phyloP scores from a whole-genome alignment of 106 monocot genomes.

The Allium cepa region DNA sequence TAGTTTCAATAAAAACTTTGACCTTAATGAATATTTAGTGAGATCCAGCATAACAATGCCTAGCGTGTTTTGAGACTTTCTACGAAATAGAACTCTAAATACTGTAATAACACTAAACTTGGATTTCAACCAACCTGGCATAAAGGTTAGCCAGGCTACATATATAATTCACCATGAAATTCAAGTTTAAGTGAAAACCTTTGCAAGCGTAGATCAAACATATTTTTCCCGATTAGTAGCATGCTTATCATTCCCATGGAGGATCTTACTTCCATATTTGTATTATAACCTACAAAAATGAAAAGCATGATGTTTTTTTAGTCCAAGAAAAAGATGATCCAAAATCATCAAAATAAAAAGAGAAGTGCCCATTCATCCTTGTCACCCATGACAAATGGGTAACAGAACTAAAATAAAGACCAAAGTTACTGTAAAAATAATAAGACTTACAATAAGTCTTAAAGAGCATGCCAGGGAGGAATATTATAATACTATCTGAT shows the following conservation, averaged over 20 bases:
- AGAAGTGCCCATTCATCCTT: conserved; percentile 59
- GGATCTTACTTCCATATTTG: conserved; percentile 72
- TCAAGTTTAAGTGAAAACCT: conserved; percentile 28
- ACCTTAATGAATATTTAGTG: too few relatives aligned
- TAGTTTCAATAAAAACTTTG: too few relatives aligned
- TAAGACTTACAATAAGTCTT: background rate
- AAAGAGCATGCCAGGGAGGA: background rate
- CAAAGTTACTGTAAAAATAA: conserved; percentile 67
- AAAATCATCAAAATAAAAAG: background rate
- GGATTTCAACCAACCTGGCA: background rate
- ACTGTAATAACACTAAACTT: too few relatives aligned
- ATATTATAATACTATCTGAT: background rate
- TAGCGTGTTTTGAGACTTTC: too few relatives aligned
- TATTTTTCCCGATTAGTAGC: conserved; percentile 81
- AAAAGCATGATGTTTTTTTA: background rate
- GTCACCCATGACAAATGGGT: conserved; percentile 79
- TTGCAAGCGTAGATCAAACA: conserved; percentile 87
- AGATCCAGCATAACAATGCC: too few relatives aligned
- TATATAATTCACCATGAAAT: background rate
- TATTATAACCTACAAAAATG: conserved; percentile 63
- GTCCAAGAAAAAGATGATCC: background rate
- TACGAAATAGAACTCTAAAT: too few relatives aligned
- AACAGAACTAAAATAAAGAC: conserved; percentile 94
- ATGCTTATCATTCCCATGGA: conserved; percentile 85
- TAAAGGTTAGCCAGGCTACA: background rate